These are phyloP conservation scores for Pythium sukuiense DNA, from an alignment of 352 stramenopile species.

Conservation along the genomic window DNA sequence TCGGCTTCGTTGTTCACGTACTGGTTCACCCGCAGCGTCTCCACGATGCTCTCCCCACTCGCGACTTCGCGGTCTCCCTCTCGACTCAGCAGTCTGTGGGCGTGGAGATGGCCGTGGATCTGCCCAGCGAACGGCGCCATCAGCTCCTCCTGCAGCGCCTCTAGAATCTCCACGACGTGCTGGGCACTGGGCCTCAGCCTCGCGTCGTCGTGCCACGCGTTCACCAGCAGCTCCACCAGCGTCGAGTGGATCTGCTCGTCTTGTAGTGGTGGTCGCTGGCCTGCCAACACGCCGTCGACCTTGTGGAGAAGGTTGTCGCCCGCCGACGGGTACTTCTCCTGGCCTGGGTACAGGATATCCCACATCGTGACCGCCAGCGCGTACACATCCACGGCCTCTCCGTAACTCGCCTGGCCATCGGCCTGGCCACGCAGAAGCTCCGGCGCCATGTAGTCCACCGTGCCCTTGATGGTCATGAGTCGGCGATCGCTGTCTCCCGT, in stretches of 20 bases:
- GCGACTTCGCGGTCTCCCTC: constrained; percentile 1
- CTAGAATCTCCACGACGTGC: constrained; percentile 44
- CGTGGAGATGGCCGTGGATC: constrained; percentile 26
- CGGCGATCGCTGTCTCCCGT: background rate
- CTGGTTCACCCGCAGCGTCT: constrained; percentile 7
- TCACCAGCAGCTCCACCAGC: constrained; percentile 43
- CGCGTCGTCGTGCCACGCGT: constrained; percentile 45
- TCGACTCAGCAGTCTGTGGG: background rate
- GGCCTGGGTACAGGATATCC: constrained; percentile 56
- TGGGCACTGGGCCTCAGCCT: constrained; percentile 36
- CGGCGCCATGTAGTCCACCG: constrained; percentile 80
- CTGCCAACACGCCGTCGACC: constrained; percentile 45
- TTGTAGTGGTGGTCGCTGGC: constrained; percentile 36
- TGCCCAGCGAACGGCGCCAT: constrained; percentile 29
- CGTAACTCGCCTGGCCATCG: constrained; percentile 49
- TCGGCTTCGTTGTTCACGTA: constrained; percentile 17
- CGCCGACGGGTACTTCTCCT: constrained; percentile 43
- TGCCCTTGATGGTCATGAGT: constrained; percentile 30
- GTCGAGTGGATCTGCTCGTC: constrained; percentile 25
- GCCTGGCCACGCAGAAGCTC: constrained; percentile 70
- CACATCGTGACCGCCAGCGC: constrained; percentile 76
- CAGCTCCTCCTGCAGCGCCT: constrained; percentile 49
- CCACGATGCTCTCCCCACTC: background rate
- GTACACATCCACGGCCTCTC: constrained; percentile 74
- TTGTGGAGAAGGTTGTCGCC: constrained; percentile 49